Base-by-base conservation (phyloP, 2,329 filamentous ascomycete genomes). In the Monosporascus sp. region DNA sequence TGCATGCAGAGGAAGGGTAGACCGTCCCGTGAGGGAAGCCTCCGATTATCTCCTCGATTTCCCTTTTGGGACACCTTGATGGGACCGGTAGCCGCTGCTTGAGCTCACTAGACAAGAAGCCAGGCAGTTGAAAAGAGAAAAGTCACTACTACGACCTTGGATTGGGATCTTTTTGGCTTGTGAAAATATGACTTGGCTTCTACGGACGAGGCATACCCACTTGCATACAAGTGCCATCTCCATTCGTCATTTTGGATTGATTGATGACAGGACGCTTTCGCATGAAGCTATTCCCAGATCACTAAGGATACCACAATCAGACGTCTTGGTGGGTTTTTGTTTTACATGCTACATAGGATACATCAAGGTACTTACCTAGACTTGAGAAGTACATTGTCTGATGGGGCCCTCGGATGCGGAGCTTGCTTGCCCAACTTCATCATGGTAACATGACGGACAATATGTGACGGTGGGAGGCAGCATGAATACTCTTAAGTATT, bases 1-100 rank as follows among this genome's bases (percentile, higher is more conserved):
- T 34, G 11, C 11, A 14, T 14, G 31, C 4, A 11, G 31, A 34
- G 31, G 31, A 14, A 34, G 31, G 14, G 9, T 34, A 14, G 31
- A 34, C 14, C 31, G 9, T 34, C 31, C 31, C 9, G 14, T 34
- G 5, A 5, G 11, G 9, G 37, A 54, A 40, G 56, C 52, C 56
- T 54, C 53, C 55, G 58, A 59, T 59, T 56, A 46, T 54, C 58
- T 44, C 46, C 44, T 24, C 52, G 50, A 36, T 57, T 60, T 49
- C 60, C 60, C 24, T 52, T 60, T 62, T 45, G 36, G 51, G 56
- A 61, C 55, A 59, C 56, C 59, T 62, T 52, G 43, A 46, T 46
- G 11, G 11, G 11, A 14, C 43, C 19, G 14, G 24, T 19, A 46
- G 24, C 22, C 17, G 14, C 7, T 26, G 22, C n/a, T 46, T 44